Conservation (phyloP, 2,329 filamentous ascomycete species). For the Grosmannia clavigera region DNA sequence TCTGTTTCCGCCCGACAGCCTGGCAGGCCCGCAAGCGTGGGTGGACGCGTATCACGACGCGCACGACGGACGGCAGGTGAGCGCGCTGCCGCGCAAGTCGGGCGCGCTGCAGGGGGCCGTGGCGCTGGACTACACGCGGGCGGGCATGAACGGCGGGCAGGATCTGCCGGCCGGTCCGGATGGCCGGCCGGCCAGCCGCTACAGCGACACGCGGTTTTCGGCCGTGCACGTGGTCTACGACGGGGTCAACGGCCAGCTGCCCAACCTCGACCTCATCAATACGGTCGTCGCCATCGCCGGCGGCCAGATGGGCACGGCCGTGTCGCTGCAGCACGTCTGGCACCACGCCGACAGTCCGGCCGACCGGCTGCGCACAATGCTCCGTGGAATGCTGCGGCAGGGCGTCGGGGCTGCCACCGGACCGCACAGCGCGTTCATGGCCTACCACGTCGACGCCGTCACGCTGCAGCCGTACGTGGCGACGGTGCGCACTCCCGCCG, state of each 20-base stretch:
- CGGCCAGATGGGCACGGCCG: slow-evolving; percentile 83
- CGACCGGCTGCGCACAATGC: slow-evolving; percentile 75
- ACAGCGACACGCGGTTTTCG: slow-evolving; percentile 43
- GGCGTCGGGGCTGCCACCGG: slow-evolving; percentile 80
- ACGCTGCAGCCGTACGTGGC: slow-evolving; percentile 65
- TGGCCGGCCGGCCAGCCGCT: background rate
- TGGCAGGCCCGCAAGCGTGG: slow-evolving; percentile 87
- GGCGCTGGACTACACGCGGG: slow-evolving; percentile 84
- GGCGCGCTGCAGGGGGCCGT: slow-evolving; percentile 86
- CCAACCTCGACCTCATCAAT: slow-evolving; percentile 93
- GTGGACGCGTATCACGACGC: slow-evolving; percentile 94
- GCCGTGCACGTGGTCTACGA: slow-evolving; percentile 88
- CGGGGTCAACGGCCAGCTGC: slow-evolving; percentile 87
- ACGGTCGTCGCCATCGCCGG: slow-evolving; percentile 78
- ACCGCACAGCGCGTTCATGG: slow-evolving; percentile 90
- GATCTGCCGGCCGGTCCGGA: background rate
- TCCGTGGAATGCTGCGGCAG: slow-evolving; percentile 86
- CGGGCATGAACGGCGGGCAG: slow-evolving; percentile 24
- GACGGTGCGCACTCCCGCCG: slow-evolving; percentile 20
- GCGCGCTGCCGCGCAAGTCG: slow-evolving; percentile 75
- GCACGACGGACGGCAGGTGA: slow-evolving; percentile 58
- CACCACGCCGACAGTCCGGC: slow-evolving; percentile 70
- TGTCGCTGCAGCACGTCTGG: slow-evolving; percentile 77
- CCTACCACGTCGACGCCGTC: slow-evolving; percentile 93
- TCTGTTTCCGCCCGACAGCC: slow-evolving; percentile 77